Base-by-base conservation (phyloP, 148 eudicot genomes). In the Pouteria glomerata region DNA sequence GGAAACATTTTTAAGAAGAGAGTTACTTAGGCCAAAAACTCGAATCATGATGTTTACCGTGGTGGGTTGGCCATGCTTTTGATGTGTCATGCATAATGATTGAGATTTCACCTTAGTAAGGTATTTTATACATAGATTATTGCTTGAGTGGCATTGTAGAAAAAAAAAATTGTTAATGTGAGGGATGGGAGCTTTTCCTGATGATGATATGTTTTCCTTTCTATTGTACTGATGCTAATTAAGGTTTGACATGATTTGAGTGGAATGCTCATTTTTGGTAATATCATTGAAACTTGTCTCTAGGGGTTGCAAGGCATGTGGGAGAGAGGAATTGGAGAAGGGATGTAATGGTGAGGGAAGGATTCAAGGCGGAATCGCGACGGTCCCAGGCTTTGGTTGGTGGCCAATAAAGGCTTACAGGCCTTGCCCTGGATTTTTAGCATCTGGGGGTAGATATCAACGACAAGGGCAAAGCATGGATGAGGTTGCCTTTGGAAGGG, bases 401-500 rank as follows among this genome's bases (percentile, higher is more conserved):
- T 93, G 98, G 98, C 98, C 98, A 0, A 93, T 93, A 52, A 93
- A 93, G 78, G 98, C 97, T 76, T 93, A 87, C 52, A 83, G 97
- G 83, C 98, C 98, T 77, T 90, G 98, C 45, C 98, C 97, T 27
- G 97, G 85, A 3, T 90, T 87, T 73, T 75, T 93, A 56, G 89
- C 90, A 1, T 78, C 93, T 15, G 98, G 98, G 73, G 98, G 98
- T 23, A 83, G 87, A 77, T 93, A 93, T 79, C 77, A 80, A 64
- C 71, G 97, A 29, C 89, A 76, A 15, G 98, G 98, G 12, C 98
- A 93, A 63, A 93, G 90, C 84, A 82, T 93, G 91, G 98, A 93
- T 69, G 95, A 93, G 68, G 88, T 93, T 77, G 92, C 77, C 71
- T 87, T 73, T 57, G 98, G 98, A 31, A 73, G 83, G 3, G 85